Conservation (phyloP, 2,329 filamentous ascomycete species). For the Colletotrichum sp. region DNA sequence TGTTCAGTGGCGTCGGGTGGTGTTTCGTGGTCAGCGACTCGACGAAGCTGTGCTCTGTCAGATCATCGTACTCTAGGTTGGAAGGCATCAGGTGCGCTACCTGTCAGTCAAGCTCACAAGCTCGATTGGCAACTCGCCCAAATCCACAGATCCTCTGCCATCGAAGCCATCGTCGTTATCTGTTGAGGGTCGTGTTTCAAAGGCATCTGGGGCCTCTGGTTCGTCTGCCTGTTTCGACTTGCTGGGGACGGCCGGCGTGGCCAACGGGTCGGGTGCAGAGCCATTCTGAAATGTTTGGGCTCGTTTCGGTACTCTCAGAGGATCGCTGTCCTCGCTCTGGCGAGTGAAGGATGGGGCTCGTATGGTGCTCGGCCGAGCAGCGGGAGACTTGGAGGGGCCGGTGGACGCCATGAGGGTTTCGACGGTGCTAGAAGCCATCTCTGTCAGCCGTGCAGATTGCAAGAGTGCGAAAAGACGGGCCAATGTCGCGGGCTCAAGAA, state of each 20-base stretch:
- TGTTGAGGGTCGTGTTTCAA: slow-evolving; percentile 49
- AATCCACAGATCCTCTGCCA: slow-evolving; percentile 66
- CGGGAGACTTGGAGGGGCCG: slow-evolving; percentile 29
- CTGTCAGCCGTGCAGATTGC: not conserved
- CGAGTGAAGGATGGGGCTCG: slow-evolving; percentile 34
- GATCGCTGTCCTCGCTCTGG: slow-evolving; percentile 34
- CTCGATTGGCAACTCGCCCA: slow-evolving; percentile 93
- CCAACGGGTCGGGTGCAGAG: slow-evolving; percentile 29
- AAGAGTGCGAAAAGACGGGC: not conserved
- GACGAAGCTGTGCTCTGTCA: slow-evolving; percentile 70
- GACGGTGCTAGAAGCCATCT: slow-evolving; percentile 16
- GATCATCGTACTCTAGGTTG: not conserved
- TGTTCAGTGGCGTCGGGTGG: slow-evolving; percentile 80
- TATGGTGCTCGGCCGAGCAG: slow-evolving; percentile 32
- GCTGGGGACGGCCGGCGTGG: not conserved
- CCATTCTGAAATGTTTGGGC: slow-evolving; percentile 52
- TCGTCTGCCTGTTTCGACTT: slow-evolving; percentile 22
- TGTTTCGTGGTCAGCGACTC: slow-evolving; percentile 88
- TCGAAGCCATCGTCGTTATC: slow-evolving; percentile 52
- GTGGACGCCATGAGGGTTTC: slow-evolving; percentile 36
- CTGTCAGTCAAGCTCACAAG: slow-evolving; percentile 88
- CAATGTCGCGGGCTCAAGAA: not conserved
- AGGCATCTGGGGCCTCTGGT: slow-evolving; percentile 47
- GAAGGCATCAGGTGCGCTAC: slow-evolving; percentile 46
- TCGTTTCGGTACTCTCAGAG: slow-evolving; percentile 42